Percentiles rank a stretch among this genome's conserved stretches.
Conservation (phyloP, 805 yeast species). For the Candida succiphila region DNA sequence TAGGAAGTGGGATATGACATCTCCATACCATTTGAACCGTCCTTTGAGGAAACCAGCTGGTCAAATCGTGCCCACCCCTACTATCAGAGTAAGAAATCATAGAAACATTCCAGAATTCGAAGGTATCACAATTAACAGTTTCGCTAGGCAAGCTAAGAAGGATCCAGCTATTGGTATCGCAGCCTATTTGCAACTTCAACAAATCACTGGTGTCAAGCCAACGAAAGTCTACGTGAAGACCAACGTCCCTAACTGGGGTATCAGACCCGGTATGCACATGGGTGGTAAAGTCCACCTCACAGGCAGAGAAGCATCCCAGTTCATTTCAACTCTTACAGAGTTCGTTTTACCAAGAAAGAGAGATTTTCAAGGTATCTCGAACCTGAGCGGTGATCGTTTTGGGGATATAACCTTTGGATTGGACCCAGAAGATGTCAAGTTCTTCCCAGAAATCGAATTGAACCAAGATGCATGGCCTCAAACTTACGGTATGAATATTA, state of each 20-base stretch:
- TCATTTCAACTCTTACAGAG: slow-evolving; percentile 78
- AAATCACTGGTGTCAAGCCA: slow-evolving; percentile 89
- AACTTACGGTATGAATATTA: slow-evolving; percentile 78
- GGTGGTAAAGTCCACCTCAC: slow-evolving; percentile 76
- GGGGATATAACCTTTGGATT: slow-evolving; percentile 87
- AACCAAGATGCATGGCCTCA: slow-evolving; percentile 85
- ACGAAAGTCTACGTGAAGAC: slow-evolving; percentile 60
- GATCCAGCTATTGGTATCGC: slow-evolving; percentile 66
- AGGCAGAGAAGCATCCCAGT: slow-evolving; percentile 81
- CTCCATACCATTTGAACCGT: slow-evolving; percentile 87
- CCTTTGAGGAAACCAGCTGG: slow-evolving; percentile 70
- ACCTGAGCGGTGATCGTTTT: slow-evolving; percentile 68
- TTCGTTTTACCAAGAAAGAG: slow-evolving; percentile 88
- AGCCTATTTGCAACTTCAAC: slow-evolving; percentile 75
- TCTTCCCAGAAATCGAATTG: slow-evolving; percentile 89
- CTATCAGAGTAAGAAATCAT: slow-evolving; percentile 57
- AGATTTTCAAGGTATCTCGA: slow-evolving; percentile 72
- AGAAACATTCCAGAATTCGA: slow-evolving; percentile 64
- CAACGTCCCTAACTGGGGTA: slow-evolving; percentile 77
- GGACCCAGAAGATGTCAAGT: slow-evolving; percentile 61
- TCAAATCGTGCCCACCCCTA: slow-evolving; percentile 61
- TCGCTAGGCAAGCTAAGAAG: slow-evolving; percentile 60
- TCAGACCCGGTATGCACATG: slow-evolving; percentile 81
- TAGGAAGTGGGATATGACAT: slow-evolving; percentile 77
- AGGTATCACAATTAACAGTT: slow-evolving; percentile 66